Percentiles rank a stretch among this genome's conserved stretches.
Conservation (phyloP, 2,329 filamentous ascomycete species). For the Exophiala sideris region DNA sequence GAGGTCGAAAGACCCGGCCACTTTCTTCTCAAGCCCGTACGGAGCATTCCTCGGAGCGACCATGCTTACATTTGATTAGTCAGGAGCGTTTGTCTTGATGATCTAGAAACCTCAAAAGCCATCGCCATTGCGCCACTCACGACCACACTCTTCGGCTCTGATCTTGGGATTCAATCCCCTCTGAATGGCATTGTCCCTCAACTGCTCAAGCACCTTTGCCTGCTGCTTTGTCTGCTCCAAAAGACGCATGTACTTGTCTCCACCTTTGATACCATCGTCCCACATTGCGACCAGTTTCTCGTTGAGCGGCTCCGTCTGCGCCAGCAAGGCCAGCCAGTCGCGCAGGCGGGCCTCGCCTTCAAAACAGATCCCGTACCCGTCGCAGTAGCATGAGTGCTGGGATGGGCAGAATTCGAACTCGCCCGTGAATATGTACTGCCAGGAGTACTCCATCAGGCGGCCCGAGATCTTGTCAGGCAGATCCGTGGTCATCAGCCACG, state of each 20-base stretch:
- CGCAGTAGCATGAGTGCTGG: constrained; percentile 60
- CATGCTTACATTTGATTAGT: background rate
- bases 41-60: too few relatives aligned
- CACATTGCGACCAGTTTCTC: constrained; percentile 41
- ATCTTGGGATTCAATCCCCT: constrained; percentile 51
- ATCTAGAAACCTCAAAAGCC: constrained; percentile 42
- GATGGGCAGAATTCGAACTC: constrained; percentile 43
- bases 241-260: constrained; percentile 38
- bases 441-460: constrained; percentile 61
- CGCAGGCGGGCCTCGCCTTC: constrained; percentile 48
- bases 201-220: constrained; percentile 40
- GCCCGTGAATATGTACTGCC: constrained; percentile 61
- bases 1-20: too few relatives aligned
- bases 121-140: constrained; percentile 55
- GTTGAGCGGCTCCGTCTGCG: constrained; percentile 40
- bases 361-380: constrained; percentile 62
- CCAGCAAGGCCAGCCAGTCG: constrained; percentile 45
- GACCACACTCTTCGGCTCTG: constrained; percentile 52
- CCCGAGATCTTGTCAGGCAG: constrained; percentile 56
- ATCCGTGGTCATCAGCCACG: constrained; percentile 59
- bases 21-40: too few relatives aligned
- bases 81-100: too few relatives aligned
- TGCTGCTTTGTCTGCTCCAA: constrained; percentile 44
- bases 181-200: constrained; percentile 45
- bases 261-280: constrained; percentile 29